Base-by-base conservation (phyloP, 352 stramenopile genomes). In the Globisporangium spinosum region DNA sequence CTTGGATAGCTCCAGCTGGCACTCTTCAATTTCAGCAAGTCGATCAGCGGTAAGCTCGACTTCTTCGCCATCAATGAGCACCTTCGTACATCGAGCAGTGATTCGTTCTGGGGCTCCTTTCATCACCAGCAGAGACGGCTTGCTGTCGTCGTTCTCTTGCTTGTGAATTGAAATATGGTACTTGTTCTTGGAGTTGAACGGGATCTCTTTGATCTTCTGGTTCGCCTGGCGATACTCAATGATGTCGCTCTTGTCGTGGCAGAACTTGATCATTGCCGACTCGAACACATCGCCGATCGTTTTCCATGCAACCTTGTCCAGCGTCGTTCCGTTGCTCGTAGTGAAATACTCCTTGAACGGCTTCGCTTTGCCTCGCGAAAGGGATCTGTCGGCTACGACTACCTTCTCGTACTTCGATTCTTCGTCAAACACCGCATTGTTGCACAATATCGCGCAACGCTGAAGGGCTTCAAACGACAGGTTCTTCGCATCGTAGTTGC, bases 21-120 rank as follows among this genome's bases (percentile, higher is more conserved):
- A 79, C 8, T 71, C 76, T 27, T 90, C 79, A 5, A 88, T 73
- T 69, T 88, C 73, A 15, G 70, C 82, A 15, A 98, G 89, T n/a
- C 88, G 79, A 71, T 99, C 97, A 4, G 92, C 90, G 0, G 95
- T 97, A 67, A 98, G 87, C 64, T 98, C 97, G 22, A 98, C 82
- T 35, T 73, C 72, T 55, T 82, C 64, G 1, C 77, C 75, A 58
- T 83, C 68, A 45, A 82, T 68, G 29, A 78, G 59, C 34, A 92
- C 77, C 35, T 86, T 86, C 20, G 62, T 72, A 74, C 94, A 98
- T 34, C 89, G 71, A 25, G 76, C 71, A 27, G 97, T 73, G 70
- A 98, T 93, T 38, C 84, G 79, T 70, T 98, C 92, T 20, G 93
- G 93, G 1, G 92, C 94, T 62, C 94, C 94, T 79, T 98, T 98